Evolutionary conservation across 2,329 filamentous ascomycete species (phyloP).

Genomic region (Penicillium glabrum): DNA sequence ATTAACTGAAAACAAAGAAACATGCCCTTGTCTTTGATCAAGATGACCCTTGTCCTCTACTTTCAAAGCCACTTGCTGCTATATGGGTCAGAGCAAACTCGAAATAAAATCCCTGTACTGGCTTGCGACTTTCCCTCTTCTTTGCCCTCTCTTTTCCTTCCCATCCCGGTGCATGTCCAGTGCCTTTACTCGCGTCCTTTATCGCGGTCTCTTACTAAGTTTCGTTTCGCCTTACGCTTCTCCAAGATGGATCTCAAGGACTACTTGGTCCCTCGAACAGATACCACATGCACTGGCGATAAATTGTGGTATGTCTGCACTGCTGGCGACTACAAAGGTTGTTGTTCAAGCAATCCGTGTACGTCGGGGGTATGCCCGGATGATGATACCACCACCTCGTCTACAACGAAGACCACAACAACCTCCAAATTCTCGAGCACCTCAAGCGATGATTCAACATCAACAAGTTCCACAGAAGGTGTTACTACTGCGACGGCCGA

Average conservation of each 20-base stretch:
- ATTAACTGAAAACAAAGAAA: not conserved
- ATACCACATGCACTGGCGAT: constrained; percentile 15
- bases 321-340: constrained; percentile 27
- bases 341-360: constrained; percentile 36
- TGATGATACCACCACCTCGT: not conserved
- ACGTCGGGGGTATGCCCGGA: constrained; percentile 30
- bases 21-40: not conserved
- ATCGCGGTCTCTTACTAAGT: not conserved
- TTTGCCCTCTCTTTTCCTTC: not conserved
- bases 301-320: constrained; percentile 30
- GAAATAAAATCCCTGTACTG: not conserved
- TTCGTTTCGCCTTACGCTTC: not conserved
- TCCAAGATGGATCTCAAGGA: constrained; percentile 1
- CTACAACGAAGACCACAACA: not conserved
- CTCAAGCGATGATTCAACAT: not conserved
- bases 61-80: not conserved
- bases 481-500: not conserved
- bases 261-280: constrained; percentile 8
- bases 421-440: not conserved
- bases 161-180: not conserved
- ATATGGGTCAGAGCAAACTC: not conserved
- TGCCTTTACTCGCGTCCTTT: not conserved
- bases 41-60: not conserved
- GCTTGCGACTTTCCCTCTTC: not conserved
- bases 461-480: not conserved